Evolutionary conservation across 2,329 filamentous ascomycete species (phyloP), one percentile per base, ranked within the genome.

Genomic region (Alternaria panax): DNA sequence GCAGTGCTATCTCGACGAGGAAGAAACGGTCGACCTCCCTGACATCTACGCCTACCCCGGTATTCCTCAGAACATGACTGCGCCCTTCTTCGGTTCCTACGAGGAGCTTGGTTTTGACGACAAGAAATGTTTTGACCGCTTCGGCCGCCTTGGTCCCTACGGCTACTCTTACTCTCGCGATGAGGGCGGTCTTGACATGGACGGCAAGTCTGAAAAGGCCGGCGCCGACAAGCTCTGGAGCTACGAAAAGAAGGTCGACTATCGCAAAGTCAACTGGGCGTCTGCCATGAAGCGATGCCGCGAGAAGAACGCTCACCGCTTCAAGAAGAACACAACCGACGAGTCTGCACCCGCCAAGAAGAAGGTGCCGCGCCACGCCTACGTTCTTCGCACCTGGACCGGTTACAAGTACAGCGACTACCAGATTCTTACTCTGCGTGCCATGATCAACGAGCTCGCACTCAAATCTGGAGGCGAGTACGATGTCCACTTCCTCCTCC

Each of bases 401-500:
- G 91, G 91, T 63, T 95, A 91, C 71, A 78, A 87, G 43, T 97
- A 92, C 85, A 87, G 85, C 16, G 86, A 90, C 54, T 90, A 96
- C 68, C 91, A 95, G 74, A 86, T 94, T 43, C 86, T 93, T 72
- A 91, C 92, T 67, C 79, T 97, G 34, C 89, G 93, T 28, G 90
- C 93, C 30, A 87, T 97, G 78, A 92, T 97, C 71, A 87, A 89
- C 22, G 93, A 97, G 76, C 82, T 96, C 11, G 86, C 89, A 1
- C 82, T 97, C 56, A 89, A 90, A 51, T 93, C 92, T 5, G 92
- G 92, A 24, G 92, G 90, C 32, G 90, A 94, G 68, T 97, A 96
- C 76, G 91, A 95, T 66, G 87, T 96, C 4, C 91, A 96, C 73
- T 85, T 97, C 20, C 85, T 97, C 2, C 87, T 96, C 8, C 92